phyloP scores from a whole-genome alignment of 179 eudicot species.

The Nepenthes alata region DNA sequence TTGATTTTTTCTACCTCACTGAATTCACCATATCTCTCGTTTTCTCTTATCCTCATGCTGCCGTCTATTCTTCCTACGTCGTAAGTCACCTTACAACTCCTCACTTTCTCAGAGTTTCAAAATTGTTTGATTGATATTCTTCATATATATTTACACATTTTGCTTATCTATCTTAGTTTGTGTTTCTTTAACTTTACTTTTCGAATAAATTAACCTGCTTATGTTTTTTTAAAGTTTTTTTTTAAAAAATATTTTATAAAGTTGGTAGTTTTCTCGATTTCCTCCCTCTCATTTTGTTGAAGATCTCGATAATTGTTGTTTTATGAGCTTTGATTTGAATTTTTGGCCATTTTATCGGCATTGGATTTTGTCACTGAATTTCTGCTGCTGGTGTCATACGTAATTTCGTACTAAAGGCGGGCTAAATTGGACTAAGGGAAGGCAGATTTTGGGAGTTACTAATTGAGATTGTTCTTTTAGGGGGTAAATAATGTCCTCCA shows the following conservation, averaged over 20 bases:
- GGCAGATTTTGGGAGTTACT: conserved; percentile 1
- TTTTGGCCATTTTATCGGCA: background rate
- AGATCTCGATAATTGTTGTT: conserved; percentile 7
- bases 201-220: background rate
- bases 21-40: conserved; percentile 1
- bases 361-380: background rate
- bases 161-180: background rate
- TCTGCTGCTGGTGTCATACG: background rate
- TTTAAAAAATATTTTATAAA: too few species aligned
- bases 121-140: conserved; percentile 3
- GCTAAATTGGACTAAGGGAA: background rate
- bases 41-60: background rate
- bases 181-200: background rate
- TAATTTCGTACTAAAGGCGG: background rate
- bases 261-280: too few species aligned
- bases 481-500: conserved; percentile 46
- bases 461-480: conserved; percentile 4
- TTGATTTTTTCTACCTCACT: conserved; percentile 15
- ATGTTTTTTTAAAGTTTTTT: background rate
- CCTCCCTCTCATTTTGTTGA: background rate
- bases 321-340: background rate
- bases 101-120: background rate
- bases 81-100: background rate
- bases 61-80: background rate
- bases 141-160: background rate